Base-by-base conservation (phyloP, 371 early-diverging fungal genomes). In the Mucor piriformis region DNA sequence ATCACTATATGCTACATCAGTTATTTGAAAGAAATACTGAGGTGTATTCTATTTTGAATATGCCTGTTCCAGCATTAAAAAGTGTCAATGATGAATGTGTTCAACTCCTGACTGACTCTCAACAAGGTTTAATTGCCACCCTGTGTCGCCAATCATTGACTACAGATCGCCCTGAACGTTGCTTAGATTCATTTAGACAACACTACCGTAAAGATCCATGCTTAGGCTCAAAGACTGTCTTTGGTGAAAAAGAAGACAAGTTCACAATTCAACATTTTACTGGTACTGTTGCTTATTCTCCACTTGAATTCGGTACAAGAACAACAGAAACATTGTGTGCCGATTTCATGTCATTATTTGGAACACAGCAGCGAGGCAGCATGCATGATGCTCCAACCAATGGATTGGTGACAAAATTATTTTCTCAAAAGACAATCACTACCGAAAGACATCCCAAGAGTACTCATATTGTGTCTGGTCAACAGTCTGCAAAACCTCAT, bases 251-350 rank as follows among this genome's bases (percentile, higher is more conserved):
- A 6, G 55, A 23, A 6, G 46, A 57, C 1, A 43, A 55, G 10
- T 93, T 93, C 67, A 79, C 82, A 42, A 83, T 95, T 50, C 82
- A 86, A 54, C 96, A 95, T 73, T 94, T 86, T 69, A 79, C 88
- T 7, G 83, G 82, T 35, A 70, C 77, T 44, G 88, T 92, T n/a
- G 75, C 73, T 13, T 96, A 96, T 70, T 83, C 83, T 20, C 75
- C 85, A 35, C 74, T 80, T 34, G 84, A 85, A 21, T 91, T 95
- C 61, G 54, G 85, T 54, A 86, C 82, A 6, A 66, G 70, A 49
- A 88, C 91, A 63, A 66, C 73, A 10, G 92, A 89, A 34, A 70
- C 79, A 21, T 65, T 92, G 38, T 76, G 83, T 47, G 78, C 92
- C 6, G 94, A 95, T 65, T 92, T 94, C 62, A 82, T 93, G 18